Conservation (phyloP, 2,329 filamentous ascomycete species). For the Falciphora oryzae region DNA sequence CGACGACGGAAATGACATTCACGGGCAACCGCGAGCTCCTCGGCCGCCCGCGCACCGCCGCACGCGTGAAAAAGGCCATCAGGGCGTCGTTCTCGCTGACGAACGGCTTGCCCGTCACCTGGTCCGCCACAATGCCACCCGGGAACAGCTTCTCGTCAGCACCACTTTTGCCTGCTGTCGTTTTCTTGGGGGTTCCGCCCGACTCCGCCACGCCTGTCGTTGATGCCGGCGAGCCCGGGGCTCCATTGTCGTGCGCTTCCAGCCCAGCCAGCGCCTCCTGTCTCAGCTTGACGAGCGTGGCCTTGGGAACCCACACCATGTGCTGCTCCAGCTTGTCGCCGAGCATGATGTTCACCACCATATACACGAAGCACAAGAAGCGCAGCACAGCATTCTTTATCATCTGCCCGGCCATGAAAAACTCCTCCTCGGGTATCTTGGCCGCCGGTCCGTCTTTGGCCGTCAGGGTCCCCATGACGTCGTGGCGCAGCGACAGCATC, state of each 20-base stretch:
- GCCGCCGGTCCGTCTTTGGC: background rate
- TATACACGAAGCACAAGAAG: constrained; percentile 1
- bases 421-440: constrained; percentile 3
- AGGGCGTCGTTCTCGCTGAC: constrained; percentile 7
- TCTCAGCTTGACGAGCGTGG: constrained; percentile 1
- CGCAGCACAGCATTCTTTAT: background rate
- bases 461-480: constrained; percentile 23
- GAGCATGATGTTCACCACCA: background rate
- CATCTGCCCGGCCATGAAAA: constrained; percentile 4
- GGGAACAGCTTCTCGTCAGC: constrained; percentile 1
- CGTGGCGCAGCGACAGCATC: constrained; percentile 27
- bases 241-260: constrained; percentile 2
- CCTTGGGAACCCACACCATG: constrained; percentile 7
- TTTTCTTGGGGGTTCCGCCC: background rate
- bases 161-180: background rate
- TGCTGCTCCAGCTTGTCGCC: background rate
- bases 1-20: constrained; percentile 6
- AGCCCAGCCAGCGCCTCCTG: constrained; percentile 7
- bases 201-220: no score
- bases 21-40: background rate
- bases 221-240: background rate
- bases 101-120: constrained; percentile 5
- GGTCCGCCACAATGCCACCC: constrained; percentile 7
- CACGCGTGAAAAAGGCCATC: constrained; percentile 6
- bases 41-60: background rate